Percentiles rank a stretch among this genome's conserved stretches.
Evolutionary conservation across 1,284 basidiomycete genomes (phyloP).

Genomic region (Ustilago shanxiensis): DNA sequence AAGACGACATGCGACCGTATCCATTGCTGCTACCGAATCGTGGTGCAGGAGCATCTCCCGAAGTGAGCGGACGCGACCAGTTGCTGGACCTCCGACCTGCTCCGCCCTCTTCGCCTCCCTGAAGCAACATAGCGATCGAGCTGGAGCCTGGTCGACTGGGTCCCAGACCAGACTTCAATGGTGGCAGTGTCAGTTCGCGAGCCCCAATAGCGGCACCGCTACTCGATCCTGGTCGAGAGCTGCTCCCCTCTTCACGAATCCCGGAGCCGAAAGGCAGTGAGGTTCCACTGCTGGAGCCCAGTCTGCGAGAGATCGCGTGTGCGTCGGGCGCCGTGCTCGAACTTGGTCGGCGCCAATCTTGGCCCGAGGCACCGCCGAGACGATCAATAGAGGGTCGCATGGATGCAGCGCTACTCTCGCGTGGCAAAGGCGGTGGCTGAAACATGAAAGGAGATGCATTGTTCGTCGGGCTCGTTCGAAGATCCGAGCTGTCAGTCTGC

Average conservation of each 20-base stretch:
- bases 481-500: constrained; percentile 50
- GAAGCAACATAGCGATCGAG: constrained; percentile 25
- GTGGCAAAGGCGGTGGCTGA: constrained; percentile 55
- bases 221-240: constrained; percentile 40
- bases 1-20: constrained; percentile 21
- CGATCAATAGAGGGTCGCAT: constrained; percentile 33
- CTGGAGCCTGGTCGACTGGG: constrained; percentile 30
- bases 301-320: constrained; percentile 36
- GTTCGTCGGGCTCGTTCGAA: constrained; percentile 47
- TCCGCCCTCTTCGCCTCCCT: constrained; percentile 14
- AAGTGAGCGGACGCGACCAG: constrained; percentile 47
- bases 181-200: constrained; percentile 34
- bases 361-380: constrained; percentile 17
- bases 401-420: constrained; percentile 29
- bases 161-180: constrained; percentile 27
- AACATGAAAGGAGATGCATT: constrained; percentile 64
- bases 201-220: constrained; percentile 8
- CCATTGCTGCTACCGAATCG: constrained; percentile 27
- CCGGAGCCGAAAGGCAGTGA: constrained; percentile 19
- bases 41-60: constrained; percentile 35
- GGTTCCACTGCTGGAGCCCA: constrained; percentile 36
- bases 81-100: constrained; percentile 11
- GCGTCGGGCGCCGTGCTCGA: constrained; percentile 51
- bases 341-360: constrained; percentile 45
- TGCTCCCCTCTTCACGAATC: constrained; percentile 22